A percentile compares a stretch with the other conserved stretches of the same genome.
These are phyloP conservation scores for Lentinula guzmanii DNA, from an alignment of 768 basidiomycete species.

Conservation along the genomic window DNA sequence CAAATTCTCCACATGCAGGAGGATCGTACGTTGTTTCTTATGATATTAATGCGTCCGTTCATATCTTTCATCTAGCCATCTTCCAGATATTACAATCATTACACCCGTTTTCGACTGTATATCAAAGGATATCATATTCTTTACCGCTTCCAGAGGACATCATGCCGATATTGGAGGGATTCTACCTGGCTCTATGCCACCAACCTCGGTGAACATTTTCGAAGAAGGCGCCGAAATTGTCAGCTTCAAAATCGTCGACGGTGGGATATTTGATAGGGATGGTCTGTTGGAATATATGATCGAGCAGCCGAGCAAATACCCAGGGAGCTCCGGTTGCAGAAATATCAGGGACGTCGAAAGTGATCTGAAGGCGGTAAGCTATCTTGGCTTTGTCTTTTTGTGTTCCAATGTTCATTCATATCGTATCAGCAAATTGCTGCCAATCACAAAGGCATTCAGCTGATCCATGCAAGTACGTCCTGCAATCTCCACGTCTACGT, in stretches of 20 bases:
- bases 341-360: conserved; percentile 88
- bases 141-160: conserved; percentile 90
- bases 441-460: conserved; percentile 86
- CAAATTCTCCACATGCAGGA: conserved; percentile 85
- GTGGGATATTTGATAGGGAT: conserved; percentile 72
- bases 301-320: conserved; percentile 73
- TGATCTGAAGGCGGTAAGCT: conserved; percentile 79
- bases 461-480: conserved; percentile 71
- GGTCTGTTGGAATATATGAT: conserved; percentile 78
- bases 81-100: conserved; percentile 90
- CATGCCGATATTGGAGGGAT: conserved; percentile 95
- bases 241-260: conserved; percentile 86
- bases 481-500: background rate
- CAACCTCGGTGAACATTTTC: conserved; percentile 84
- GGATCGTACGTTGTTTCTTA: conserved; percentile 61
- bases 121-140: conserved; percentile 76
- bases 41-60: background rate
- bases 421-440: conserved; percentile 79
- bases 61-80: conserved; percentile 36
- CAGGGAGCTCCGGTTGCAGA: conserved; percentile 82
- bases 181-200: conserved; percentile 92
- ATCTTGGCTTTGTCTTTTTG: conserved; percentile 3
- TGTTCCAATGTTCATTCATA: conserved; percentile 1
- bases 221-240: conserved; percentile 92
- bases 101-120: conserved; percentile 79